Conservation (phyloP, 2,329 filamentous ascomycete species). For the Diaporthe velutina region DNA sequence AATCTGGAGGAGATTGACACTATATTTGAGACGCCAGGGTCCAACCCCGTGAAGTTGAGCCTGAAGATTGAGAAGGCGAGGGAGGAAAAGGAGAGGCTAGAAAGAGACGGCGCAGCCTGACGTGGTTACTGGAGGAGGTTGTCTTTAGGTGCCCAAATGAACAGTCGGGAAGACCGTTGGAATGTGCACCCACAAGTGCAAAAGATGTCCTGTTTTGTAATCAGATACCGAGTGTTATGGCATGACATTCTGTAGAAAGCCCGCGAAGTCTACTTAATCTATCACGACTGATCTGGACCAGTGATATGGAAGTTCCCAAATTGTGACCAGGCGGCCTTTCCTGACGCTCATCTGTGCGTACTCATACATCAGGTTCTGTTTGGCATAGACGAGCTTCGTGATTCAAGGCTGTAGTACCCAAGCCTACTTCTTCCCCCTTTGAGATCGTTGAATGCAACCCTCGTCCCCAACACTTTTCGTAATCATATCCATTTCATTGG, state of each 20-base stretch:
- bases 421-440: neutral
- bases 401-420: neutral
- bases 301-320: neutral
- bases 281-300: neutral
- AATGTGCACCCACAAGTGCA: too few relatives aligned
- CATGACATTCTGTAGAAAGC: neutral
- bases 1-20: slow-evolving; percentile 69
- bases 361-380: neutral
- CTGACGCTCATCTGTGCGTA: neutral
- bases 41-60: slow-evolving; percentile 40
- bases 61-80: slow-evolving; percentile 41
- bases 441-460: neutral
- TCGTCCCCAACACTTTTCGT: neutral
- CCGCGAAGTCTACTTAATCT: neutral
- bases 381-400: neutral
- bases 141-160: neutral
- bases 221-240: neutral
- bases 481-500: neutral
- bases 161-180: too few relatives aligned
- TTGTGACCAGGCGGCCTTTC: neutral
- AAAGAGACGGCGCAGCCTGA: slow-evolving; percentile 20
- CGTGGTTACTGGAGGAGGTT: neutral
- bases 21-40: slow-evolving; percentile 59
- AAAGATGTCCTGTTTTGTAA: too few relatives aligned
- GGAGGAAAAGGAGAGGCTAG: slow-evolving; percentile 37